Evolutionary conservation across 2,329 filamentous ascomycete genomes (phyloP), one percentile per base, ranked within the genome.

Genomic region (Pseudogymnoascus sp.): DNA sequence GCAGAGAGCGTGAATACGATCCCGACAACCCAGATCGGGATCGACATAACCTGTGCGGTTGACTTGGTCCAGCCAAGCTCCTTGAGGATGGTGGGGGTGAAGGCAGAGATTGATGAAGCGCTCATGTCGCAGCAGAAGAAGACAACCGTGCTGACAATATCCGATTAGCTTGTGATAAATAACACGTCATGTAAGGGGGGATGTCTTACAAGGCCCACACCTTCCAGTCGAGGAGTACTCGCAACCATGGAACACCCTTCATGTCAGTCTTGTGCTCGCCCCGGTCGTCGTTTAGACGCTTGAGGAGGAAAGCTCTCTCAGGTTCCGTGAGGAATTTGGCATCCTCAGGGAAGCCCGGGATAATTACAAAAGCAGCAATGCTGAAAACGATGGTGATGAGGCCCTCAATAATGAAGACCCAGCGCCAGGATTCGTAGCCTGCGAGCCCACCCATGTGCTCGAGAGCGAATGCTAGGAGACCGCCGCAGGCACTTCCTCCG

Each of bases 321-420:
- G 47, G 47, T 13, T 54, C 47, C 4, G 47, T 59, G 8, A 65
- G 54, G 37, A 65, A 65, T 9, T 41, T 64, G 6, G 63, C 58
- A 29, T 64, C 47, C 17, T 68, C 63, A 4, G 64, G 64, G 17
- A 47, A 62, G n/a, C 54, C 40, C n/a, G 61, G 60, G 24, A 65
- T 62, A 29, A 40, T 57, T 21, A 64, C 47, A 29, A 59, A 50
- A 2, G 36, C 60, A 36, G 59, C 26, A 11, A 35, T 21, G 7
- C 36, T 36, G 15, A 41, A 26, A 7, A 62, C 62, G 26, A 66
- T 54, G 17, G 64, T 64, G 17, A 65, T 57, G 24, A 62, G 44
- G 5, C 64, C 62, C 58, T 65, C 64, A 13, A 65, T 63, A 31
- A 80, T 77, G 66, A 80, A 80, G 36, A 80, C 76, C 78, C 77